Conservation (phyloP, 257 asterid species). For the Cordia subcordata region DNA sequence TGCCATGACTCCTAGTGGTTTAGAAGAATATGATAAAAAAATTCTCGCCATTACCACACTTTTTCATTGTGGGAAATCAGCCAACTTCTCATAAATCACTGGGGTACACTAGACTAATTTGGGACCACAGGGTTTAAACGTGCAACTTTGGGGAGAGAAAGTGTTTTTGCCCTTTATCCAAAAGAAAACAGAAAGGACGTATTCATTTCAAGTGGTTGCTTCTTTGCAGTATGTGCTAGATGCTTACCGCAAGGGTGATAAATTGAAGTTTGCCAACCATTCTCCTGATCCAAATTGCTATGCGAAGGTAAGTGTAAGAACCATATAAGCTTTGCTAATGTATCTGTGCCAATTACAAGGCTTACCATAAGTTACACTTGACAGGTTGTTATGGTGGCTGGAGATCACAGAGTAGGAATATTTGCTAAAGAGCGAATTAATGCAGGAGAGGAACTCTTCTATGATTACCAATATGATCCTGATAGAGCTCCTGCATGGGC, state of each 20-base stretch:
- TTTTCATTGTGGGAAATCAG: too few relatives aligned
- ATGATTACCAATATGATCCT: constrained; percentile 81
- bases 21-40: too few relatives aligned
- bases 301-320: constrained; percentile 54
- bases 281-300: constrained; percentile 94
- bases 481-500: constrained; percentile 96
- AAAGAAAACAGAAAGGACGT: background rate
- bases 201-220: background rate
- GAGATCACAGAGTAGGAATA: constrained; percentile 91
- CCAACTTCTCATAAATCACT: too few relatives aligned
- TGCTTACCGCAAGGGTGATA: constrained; percentile 87
- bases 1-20: too few relatives aligned
- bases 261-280: constrained; percentile 89
- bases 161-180: background rate
- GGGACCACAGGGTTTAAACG: too few relatives aligned
- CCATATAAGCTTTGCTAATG: background rate
- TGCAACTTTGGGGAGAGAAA: too few relatives aligned
- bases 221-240: constrained; percentile 80
- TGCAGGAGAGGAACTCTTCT: constrained; percentile 87
- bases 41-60: too few relatives aligned
- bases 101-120: too few relatives aligned
- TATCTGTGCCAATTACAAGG: background rate
- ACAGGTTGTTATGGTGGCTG: constrained; percentile 93
- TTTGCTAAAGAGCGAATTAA: constrained; percentile 76
- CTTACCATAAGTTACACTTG: constrained; percentile 5